Base-by-base conservation (phyloP, 2,329 filamentous ascomycete genomes). In the Cladosporium halotolerans region DNA sequence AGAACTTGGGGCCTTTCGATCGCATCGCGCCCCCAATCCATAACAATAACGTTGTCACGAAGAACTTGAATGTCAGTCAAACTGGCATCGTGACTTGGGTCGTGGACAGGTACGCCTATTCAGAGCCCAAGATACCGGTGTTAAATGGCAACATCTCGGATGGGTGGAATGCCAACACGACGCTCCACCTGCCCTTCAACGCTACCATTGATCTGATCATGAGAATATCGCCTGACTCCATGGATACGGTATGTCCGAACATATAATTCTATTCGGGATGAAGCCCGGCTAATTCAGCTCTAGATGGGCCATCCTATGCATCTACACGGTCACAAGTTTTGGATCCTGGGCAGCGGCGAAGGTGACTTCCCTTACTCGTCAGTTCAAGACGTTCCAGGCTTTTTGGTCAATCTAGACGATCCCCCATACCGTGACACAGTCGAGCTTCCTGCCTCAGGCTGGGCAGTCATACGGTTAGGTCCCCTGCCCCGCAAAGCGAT, bases 301-400 rank as follows among this genome's bases (percentile, higher is more conserved):
- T 14, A 38, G 34, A 38, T 38, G 34, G 34, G 34, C 34, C 79
- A 88, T 19, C 83, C 85, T 0, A 84, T 88, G 69, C 84, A 88
- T 70, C 83, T 84, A 8, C 54, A 64, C 61, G 83, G 83, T 9
- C 53, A 60, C 55, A 42, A 89, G 70, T 85, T 88, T 73, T 83
- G 82, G 62, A 70, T 89, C 45, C 74, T 89, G 0, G 72, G 79
- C 39, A 77, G 78, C 67, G 70, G 79, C 57, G 58, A 70, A 60
- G 59, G 70, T 7, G 58, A 55, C 13, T 18, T 18, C 16, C 34
- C 34, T 10, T 38, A 38, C 34, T 38, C 34, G n/a, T 38, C 34
- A 38, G 34, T 38, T 38, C 34, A 38, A 38, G 34, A 38, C 34
- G 34, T 38, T 2, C 34, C 34, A 38, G 34, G n/a, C n/a, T 38